A percentile compares a stretch with the other conserved stretches of the same genome.
phyloP scores from a whole-genome alignment of 2,329 filamentous ascomycete species.

The Xylariaceae sp. region DNA sequence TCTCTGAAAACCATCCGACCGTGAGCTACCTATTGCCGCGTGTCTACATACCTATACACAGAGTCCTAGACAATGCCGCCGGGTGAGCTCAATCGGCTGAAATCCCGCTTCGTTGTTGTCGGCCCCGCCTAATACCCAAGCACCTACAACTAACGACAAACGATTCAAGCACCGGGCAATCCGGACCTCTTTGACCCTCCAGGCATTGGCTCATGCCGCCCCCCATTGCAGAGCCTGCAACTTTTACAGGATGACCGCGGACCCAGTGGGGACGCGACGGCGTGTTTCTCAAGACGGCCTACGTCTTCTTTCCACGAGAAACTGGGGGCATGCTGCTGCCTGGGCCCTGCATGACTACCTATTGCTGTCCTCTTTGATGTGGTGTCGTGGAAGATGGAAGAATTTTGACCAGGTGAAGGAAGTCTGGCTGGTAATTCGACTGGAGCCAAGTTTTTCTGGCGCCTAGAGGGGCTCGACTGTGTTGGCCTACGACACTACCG shows the following conservation, averaged over 20 bases:
- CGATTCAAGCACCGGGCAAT: conserved; percentile 28
- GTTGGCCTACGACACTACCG: neutral
- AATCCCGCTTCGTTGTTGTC: conserved; percentile 1
- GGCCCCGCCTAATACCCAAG: neutral
- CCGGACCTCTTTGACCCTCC: conserved; percentile 29
- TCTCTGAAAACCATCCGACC: too few relatives aligned
- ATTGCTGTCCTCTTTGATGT: neutral
- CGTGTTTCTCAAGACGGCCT: conserved; percentile 20
- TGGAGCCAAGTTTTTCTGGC: neutral
- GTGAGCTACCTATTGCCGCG: conserved; percentile 1
- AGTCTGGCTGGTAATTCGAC: neutral
- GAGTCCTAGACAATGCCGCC: neutral
- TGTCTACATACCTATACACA: neutral
- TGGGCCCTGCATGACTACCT: too few relatives aligned
- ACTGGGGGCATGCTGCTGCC: conserved; percentile 12
- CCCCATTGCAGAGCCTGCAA: conserved; percentile 28
- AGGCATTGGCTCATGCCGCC: conserved; percentile 27
- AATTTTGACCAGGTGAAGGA: neutral
- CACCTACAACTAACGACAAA: neutral
- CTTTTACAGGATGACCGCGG: conserved; percentile 17
- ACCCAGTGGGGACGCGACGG: conserved; percentile 23
- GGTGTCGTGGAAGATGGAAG: neutral
- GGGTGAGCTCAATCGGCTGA: neutral
- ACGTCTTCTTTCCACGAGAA: conserved; percentile 23
- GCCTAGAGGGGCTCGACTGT: neutral